Evolutionary conservation across 768 basidiomycete species (phyloP), one percentile per base, ranked within the genome.

Genomic region (Trametes cinnabarina): DNA sequence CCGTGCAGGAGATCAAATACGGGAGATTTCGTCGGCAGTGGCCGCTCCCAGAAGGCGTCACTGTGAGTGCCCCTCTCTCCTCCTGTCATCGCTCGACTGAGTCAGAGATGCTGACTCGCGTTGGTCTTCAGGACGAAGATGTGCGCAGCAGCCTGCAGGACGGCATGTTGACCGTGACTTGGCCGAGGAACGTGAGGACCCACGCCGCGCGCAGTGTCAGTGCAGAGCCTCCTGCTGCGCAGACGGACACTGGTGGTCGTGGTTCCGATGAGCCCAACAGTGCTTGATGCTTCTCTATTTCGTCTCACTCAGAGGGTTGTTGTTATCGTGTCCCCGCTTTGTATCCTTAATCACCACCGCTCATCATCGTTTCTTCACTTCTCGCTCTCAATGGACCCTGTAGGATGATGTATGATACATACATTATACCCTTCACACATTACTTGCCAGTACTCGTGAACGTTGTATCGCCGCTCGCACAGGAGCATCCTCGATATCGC

Each of bases 111-210:
- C 47, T 62, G 53, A 55, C 44, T 57, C 28, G 35, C 8, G 14
- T 15, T 17, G 2, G 30, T 51, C 28, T n/a, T n/a, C 47, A 77
- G 76, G 71, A 61, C 61, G 65, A 67, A 60, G 34, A 78, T 19
- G 71, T 77, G 57, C 71, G 69, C n/a, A 77, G 77, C 11, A 66
- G 69, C 9, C 68, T 77, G 65, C 66, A 62, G 25, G 76, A 77
- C 47, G 76, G 76, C 17, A 67, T 78, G 37, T 68, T 78, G 15
- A 57, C 73, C 1, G 37, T 78, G 30, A 72, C 75, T 8, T 78
- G 77, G 77, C 76, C 76, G 2, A 68, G 71, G 44, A 49, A 62
- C 37, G 61, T 59, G 17, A 19, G 47, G 17, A 17, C n/a, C 20
- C 8, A 23, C 7, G 12, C n/a, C 15, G 35, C 11, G n/a, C 51